A percentile compares a stretch with the other conserved stretches of the same genome.
Conservation (phyloP, 352 stramenopile genomes). For the Phytophthora chlamydospora region DNA sequence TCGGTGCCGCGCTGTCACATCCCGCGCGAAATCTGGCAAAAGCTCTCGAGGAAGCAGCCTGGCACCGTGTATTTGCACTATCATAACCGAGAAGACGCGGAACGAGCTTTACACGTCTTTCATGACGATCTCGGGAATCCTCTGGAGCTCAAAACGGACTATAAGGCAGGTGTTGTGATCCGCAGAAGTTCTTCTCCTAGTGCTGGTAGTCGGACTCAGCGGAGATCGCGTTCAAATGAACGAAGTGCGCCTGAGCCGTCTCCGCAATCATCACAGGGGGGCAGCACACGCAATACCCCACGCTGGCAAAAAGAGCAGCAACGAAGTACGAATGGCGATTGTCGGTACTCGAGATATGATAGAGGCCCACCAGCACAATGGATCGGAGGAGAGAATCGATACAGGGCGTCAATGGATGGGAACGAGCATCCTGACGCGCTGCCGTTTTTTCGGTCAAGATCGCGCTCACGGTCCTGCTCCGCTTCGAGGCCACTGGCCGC, state of each 20-base stretch:
- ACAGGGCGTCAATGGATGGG: not conserved
- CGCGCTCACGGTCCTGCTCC: conserved; percentile 20
- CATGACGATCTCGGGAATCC: conserved; percentile 42
- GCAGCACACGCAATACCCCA: conserved; percentile 13
- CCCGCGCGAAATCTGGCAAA: conserved; percentile 56
- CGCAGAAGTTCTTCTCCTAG: conserved; percentile 24
- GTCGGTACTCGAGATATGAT: conserved; percentile 14
- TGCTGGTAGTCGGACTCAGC: conserved; percentile 1
- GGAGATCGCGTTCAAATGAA: conserved; percentile 41
- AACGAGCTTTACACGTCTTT: conserved; percentile 41
- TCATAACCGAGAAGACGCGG: conserved; percentile 48
- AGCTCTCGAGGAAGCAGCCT: conserved; percentile 35
- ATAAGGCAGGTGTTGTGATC: conserved; percentile 36
- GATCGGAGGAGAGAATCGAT: not conserved
- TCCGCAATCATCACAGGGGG: conserved; percentile 5
- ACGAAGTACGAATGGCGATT: conserved; percentile 1
- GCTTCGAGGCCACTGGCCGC: conserved; percentile 1
- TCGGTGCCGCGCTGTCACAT: conserved; percentile 55
- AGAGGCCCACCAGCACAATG: conserved; percentile 3
- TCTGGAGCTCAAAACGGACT: conserved; percentile 41
- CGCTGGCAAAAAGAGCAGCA: conserved; percentile 11
- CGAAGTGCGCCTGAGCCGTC: conserved; percentile 20
- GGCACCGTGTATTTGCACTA: conserved; percentile 52
- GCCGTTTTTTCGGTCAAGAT: conserved; percentile 2
- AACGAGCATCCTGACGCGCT: not conserved